These are phyloP conservation scores for Apiotrichum sp. DNA, from an alignment of 1,284 basidiomycete genomes.

Conservation along the genomic window DNA sequence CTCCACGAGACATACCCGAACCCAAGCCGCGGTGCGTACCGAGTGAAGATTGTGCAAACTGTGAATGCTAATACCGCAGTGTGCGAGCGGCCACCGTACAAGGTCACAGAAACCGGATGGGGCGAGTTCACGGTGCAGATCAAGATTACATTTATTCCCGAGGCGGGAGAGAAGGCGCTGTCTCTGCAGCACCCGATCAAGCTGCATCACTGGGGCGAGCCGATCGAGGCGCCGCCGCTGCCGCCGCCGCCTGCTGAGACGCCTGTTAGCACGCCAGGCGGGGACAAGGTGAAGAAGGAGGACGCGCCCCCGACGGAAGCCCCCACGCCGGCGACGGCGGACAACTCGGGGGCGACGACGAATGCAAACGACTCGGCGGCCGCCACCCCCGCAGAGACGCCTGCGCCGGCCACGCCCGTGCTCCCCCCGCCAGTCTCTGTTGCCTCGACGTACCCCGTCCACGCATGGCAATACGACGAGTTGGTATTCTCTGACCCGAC, in stretches of 20 bases:
- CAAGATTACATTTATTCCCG: conserved; percentile 82
- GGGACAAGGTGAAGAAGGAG: conserved; percentile 12
- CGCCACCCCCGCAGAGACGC: background rate
- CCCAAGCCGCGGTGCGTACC: conserved; percentile 71
- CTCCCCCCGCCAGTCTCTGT: conserved; percentile 6
- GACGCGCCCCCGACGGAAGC: too few species aligned
- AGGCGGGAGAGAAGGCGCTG: conserved; percentile 87
- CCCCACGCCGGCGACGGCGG: too few species aligned
- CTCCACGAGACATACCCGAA: conserved; percentile 94
- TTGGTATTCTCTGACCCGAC: conserved; percentile 94
- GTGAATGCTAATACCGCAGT: conserved; percentile 50
- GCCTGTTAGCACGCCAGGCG: background rate
- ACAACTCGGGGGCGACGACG: too few species aligned
- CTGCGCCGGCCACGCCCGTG: background rate
- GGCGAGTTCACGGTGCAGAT: conserved; percentile 98
- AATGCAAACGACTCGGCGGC: background rate
- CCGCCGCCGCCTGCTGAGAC: conserved; percentile 3
- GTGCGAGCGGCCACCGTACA: conserved; percentile 87
- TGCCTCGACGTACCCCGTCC: conserved; percentile 54
- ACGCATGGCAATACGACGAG: conserved; percentile 99
- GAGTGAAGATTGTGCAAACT: background rate
- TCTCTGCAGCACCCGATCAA: conserved; percentile 87
- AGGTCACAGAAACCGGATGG: conserved; percentile 96
- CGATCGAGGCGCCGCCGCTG: conserved; percentile 50
- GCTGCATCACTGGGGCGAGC: conserved; percentile 80